Evolutionary conservation across 2,329 filamentous ascomycete genomes (phyloP).

Genomic region (Ceratocystis albifundus): DNA sequence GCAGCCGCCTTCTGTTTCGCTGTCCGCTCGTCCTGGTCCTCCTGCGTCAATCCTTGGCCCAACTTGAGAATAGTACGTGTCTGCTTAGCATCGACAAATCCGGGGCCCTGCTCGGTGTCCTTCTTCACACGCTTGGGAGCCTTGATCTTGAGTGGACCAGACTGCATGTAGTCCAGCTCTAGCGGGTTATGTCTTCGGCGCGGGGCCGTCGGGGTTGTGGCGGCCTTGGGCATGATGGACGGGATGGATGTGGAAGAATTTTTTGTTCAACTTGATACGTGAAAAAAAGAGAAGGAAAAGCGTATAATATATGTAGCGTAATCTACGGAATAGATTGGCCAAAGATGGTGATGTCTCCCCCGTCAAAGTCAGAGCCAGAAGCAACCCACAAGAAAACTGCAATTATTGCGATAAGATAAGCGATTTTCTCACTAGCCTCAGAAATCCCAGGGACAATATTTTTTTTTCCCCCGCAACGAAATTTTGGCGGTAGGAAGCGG

Average conservation of each 20-base stretch:
- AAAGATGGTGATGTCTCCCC: not conserved
- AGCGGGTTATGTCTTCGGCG: conserved; percentile 77
- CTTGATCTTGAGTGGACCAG: conserved; percentile 58
- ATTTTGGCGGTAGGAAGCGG: conserved; percentile 22
- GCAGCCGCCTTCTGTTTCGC: conserved; percentile 28
- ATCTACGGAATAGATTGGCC: no score
- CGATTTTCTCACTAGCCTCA: conserved; percentile 7
- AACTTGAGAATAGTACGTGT: conserved; percentile 82
- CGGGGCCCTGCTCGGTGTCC: conserved; percentile 45
- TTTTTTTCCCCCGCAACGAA: conserved; percentile 21
- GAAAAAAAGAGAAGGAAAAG: not conserved
- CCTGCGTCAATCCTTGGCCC: conserved; percentile 76
- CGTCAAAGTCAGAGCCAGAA: conserved; percentile 7
- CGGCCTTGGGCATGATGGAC: conserved; percentile 65
- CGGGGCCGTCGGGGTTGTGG: conserved; percentile 44
- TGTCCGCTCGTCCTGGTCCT: conserved; percentile 44
- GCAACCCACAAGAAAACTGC: conserved; percentile 23
- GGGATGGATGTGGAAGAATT: not conserved
- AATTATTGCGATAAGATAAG: conserved; percentile 23
- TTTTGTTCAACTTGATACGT: not conserved
- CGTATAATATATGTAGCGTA: not conserved
- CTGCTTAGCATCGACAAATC: conserved; percentile 76
- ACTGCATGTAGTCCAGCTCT: conserved; percentile 69
- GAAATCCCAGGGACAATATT: conserved; percentile 1
- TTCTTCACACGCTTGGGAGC: conserved; percentile 50